A percentile compares a stretch with the other conserved stretches of the same genome.
Evolutionary conservation across 352 stramenopile genomes (phyloP).

Genomic region (Globisporangium canariense): DNA sequence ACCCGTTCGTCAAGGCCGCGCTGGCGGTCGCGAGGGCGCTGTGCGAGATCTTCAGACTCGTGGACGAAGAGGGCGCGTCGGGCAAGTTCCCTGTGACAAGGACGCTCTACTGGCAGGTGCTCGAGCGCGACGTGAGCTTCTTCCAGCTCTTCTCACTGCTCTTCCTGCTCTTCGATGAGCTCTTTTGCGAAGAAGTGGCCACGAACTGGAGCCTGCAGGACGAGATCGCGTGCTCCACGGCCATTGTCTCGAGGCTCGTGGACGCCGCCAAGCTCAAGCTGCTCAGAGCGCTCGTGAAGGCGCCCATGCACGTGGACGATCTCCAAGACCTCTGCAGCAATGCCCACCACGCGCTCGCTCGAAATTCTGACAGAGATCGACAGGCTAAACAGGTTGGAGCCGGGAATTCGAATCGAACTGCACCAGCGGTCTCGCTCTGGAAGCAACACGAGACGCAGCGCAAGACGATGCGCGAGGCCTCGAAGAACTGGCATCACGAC

Average conservation of each 20-base stretch:
- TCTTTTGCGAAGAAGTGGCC: slow-evolving; percentile 57
- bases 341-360: slow-evolving; percentile 11
- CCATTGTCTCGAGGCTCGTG: slow-evolving; percentile 39
- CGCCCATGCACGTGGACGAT: slow-evolving; percentile 38
- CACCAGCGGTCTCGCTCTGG: slow-evolving; percentile 4
- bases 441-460: slow-evolving; percentile 6
- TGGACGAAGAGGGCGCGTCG: slow-evolving; percentile 32
- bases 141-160: slow-evolving; percentile 55
- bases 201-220: slow-evolving; percentile 31
- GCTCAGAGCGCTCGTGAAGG: slow-evolving; percentile 33
- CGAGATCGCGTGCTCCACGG: slow-evolving; percentile 26
- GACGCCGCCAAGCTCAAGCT: slow-evolving; percentile 38
- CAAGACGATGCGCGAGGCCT: slow-evolving; percentile 6
- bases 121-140: slow-evolving; percentile 48
- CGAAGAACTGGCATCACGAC: neutral
- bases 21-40: slow-evolving; percentile 47
- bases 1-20: slow-evolving; percentile 61
- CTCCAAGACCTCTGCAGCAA: slow-evolving; percentile 47
- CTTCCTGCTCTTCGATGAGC: slow-evolving; percentile 65
- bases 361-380: neutral
- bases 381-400: neutral
- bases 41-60: slow-evolving; percentile 45
- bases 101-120: slow-evolving; percentile 64
- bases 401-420: neutral
- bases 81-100: slow-evolving; percentile 48